These are phyloP conservation scores for Polyporus tsugae DNA, from an alignment of 1,284 basidiomycete species.

Conservation along the genomic window DNA sequence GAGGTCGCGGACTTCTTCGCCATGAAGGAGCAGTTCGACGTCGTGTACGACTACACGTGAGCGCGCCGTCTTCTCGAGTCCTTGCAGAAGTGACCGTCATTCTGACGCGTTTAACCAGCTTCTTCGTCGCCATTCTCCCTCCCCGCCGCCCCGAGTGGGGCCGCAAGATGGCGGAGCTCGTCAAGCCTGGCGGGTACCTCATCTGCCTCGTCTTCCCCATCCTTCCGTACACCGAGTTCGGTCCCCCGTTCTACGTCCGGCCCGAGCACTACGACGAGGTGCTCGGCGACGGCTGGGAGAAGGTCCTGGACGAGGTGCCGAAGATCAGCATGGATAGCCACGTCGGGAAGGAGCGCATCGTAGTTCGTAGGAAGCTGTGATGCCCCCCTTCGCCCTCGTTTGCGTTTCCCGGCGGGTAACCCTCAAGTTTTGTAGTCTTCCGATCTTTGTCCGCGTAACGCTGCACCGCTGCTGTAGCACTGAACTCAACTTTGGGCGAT, in stretches of 20 bases:
- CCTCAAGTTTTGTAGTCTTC: neutral
- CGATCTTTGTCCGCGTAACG: neutral
- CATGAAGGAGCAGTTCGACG: conserved; percentile 48
- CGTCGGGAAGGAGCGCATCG: conserved; percentile 54
- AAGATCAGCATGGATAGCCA: conserved; percentile 49
- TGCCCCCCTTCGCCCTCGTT: neutral
- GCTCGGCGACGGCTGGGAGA: conserved; percentile 62
- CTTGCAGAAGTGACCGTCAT: neutral
- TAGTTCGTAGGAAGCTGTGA: conserved; percentile 56
- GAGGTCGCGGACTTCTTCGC: conserved; percentile 63
- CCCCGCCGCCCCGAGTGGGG: conserved; percentile 64
- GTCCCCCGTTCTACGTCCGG: conserved; percentile 71
- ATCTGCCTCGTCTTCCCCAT: conserved; percentile 67
- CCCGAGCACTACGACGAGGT: conserved; percentile 65
- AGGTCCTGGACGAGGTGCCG: conserved; percentile 61
- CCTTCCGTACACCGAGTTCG: conserved; percentile 55
- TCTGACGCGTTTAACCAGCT: conserved; percentile 48
- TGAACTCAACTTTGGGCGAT: conserved; percentile 7
- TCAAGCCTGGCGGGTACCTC: conserved; percentile 67
- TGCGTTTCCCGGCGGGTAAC: neutral
- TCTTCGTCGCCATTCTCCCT: conserved; percentile 77
- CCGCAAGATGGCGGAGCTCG: conserved; percentile 58
- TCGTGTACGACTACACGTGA: conserved; percentile 77
- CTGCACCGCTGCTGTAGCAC: neutral
- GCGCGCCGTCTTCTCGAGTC: conserved; percentile 34